Base-by-base conservation (phyloP, 768 basidiomycete species). In the Pleurotus salmoneostramineus region DNA sequence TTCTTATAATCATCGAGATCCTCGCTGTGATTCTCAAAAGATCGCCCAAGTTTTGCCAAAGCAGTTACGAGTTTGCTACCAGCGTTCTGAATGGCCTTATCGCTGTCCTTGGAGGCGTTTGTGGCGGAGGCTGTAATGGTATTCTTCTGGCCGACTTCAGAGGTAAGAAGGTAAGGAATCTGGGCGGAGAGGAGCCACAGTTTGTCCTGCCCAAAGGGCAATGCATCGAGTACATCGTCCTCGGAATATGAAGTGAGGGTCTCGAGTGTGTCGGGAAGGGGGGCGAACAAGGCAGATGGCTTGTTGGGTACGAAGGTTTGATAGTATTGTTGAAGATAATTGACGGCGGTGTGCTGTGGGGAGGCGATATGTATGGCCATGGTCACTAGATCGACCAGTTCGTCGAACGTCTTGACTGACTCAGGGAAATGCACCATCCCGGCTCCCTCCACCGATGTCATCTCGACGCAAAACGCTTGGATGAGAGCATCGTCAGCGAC, bases 261-360 rank as follows among this genome's bases (percentile, higher is more conserved):
- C 14, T 40, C 17, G 37, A 70, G 43, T 8, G 62, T 55, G n/a
- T 49, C 49, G 4, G 70, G 70, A 42, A 68, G 61, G 1, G 62
- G 65, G 14, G 56, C 21, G 56, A 60, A 66, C 14, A 71, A 63
- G 7, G 70, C 59, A 3, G 66, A 62, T 6, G 69, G 70, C 47
- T 65, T 69, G 61, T 71, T 71, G 11, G 68, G 68, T 40, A 71
- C 63, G 33, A 70, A 71, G 11, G 68, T 65, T 61, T 65, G 67
- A 61, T 71, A 71, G 56, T 69, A 71, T 55, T 71, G 70, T 57
- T 71, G 70, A 21, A 71, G 64, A 56, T 70, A 71, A 51, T 71
- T 71, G 52, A 71, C 67, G 1, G 70, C 70, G 34, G 69, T 71
- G 56, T 71, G 70, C 61, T 71, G 70, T 3, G 69, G 65, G 11